Percentiles rank a stretch among this genome's conserved stretches.
phyloP scores from a whole-genome alignment of 345 rosid genomes.

The Combretum micranthum region DNA sequence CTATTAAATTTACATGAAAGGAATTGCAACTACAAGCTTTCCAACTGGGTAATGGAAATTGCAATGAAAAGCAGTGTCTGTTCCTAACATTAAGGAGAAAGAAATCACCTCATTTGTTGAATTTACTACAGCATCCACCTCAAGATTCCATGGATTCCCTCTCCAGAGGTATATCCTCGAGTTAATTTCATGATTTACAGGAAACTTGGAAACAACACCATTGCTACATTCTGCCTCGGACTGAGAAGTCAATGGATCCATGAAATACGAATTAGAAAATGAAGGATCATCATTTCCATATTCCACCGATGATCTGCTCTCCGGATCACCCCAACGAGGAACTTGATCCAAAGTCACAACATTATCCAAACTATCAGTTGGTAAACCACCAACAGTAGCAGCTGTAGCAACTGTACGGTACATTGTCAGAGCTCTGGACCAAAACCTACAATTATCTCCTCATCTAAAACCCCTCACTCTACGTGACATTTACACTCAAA shows the following conservation, averaged over 20 bases:
- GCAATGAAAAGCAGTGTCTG: background rate
- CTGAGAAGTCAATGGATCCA: conserved; percentile 67
- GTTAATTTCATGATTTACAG: conserved; percentile 80
- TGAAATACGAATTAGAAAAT: conserved; percentile 57
- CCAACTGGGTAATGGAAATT: background rate
- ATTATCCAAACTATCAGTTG: conserved; percentile 56
- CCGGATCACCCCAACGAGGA: conserved; percentile 92
- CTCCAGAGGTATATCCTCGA: conserved; percentile 88
- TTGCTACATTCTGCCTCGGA: conserved; percentile 48
- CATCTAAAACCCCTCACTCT: background rate
- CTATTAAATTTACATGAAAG: too few relatives aligned
- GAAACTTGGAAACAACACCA: conserved; percentile 78
- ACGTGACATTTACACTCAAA: too few relatives aligned
- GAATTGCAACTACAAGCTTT: too few relatives aligned
- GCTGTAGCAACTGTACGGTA: conserved; percentile 62
- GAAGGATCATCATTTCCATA: conserved; percentile 58
- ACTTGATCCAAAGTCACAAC: conserved; percentile 91
- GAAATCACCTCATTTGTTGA: conserved; percentile 78
- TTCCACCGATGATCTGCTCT: conserved; percentile 49
- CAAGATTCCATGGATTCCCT: conserved; percentile 99
- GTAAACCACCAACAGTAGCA: conserved; percentile 45
- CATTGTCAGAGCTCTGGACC: conserved; percentile 35
- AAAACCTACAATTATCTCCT: conserved; percentile 9
- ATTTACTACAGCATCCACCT: conserved; percentile 97
- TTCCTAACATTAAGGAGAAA: background rate